Conservation (phyloP, 768 basidiomycete species). For the Tylopilus cervinicoccineus region DNA sequence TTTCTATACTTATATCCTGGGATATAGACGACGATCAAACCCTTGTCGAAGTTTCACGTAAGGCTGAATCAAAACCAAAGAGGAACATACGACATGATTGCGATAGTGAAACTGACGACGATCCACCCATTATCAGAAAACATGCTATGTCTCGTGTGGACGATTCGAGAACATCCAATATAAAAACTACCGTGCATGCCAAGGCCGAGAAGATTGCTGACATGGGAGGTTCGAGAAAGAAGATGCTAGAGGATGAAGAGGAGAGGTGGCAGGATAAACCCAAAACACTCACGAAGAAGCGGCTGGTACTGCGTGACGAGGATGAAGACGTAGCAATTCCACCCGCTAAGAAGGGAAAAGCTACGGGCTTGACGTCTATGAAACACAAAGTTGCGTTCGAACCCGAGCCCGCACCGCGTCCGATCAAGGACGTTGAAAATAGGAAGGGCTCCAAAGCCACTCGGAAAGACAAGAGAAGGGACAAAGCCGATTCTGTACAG, state of each 20-base stretch:
- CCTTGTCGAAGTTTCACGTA: slow-evolving; percentile 22
- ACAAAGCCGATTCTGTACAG: not conserved
- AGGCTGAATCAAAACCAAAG: slow-evolving; percentile 2
- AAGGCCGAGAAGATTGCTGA: not conserved
- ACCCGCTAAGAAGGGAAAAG: slow-evolving; percentile 18
- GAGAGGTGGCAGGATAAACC: not conserved
- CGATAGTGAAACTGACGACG: slow-evolving; percentile 4
- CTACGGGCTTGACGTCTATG: not conserved
- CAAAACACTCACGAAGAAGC: slow-evolving; percentile 5
- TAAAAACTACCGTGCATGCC: not conserved
- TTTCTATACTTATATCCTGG: not conserved
- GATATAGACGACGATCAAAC: slow-evolving; percentile 27
- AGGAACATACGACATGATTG: not conserved
- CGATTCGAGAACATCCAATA: not conserved
- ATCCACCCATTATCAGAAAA: not conserved
- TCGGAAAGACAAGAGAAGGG: not conserved
- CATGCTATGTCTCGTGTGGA: not conserved
- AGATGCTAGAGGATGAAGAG: not conserved
- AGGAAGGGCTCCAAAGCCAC: not conserved
- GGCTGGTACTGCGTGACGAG: slow-evolving; percentile 1
- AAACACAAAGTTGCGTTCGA: not conserved
- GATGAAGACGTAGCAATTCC: not conserved
- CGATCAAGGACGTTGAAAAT: not conserved
- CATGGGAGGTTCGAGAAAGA: not conserved
- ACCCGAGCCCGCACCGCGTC: not conserved